Evolutionary conservation across 1,139 yeast genomes (phyloP), one percentile per base, ranked within the genome.

Genomic region (Pneumocystis sp.): DNA sequence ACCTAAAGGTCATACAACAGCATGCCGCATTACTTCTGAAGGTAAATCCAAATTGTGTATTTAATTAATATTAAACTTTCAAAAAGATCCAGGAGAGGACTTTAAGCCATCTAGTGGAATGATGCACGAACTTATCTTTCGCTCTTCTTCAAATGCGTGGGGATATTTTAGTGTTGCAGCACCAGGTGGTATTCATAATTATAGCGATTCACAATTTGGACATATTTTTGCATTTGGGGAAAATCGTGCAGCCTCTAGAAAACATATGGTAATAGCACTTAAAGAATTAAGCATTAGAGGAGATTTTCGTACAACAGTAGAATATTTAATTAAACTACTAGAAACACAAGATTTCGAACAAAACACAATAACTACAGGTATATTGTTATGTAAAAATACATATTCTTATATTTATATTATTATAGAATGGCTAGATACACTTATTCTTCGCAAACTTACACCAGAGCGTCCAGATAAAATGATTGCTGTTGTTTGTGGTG

Each of bases 201-300:
- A 90, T 79, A 87, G 96, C 37, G 98, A 93, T 77, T 91, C 98
- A 65, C 98, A 93, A 78, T 93, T 93, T 74, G 98, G 98, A 75
- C 98, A 93, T 76, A 93, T 93, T 70, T 93, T 93, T 75, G 97
- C 98, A 59, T 95, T 91, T 78, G 98, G 98, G 75, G 98, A 93
- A 79, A 93, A 91, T 75, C 87, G 98, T 80, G 95, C 89, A 76
- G 96, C 96, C 59, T 89, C 97, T 45, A 87, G 98, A 80, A 90
- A 93, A 76, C 96, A 95, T 74, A 93, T 93, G 98, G 97, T 93
- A 70, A 97, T 93, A 67, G 98, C 98, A 0, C 81, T 93, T 75
- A 93, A 93, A 77, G 98, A 93, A 77, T 82, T 93, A 72, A 87
- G 96, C 67, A 93, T 93, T 73, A 86, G 98, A 77, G 98, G 98